Evolutionary conservation across 83 land plant genomes (phyloP), one percentile per base, ranked within the genome.

Genomic region (Thuja plicata): DNA sequence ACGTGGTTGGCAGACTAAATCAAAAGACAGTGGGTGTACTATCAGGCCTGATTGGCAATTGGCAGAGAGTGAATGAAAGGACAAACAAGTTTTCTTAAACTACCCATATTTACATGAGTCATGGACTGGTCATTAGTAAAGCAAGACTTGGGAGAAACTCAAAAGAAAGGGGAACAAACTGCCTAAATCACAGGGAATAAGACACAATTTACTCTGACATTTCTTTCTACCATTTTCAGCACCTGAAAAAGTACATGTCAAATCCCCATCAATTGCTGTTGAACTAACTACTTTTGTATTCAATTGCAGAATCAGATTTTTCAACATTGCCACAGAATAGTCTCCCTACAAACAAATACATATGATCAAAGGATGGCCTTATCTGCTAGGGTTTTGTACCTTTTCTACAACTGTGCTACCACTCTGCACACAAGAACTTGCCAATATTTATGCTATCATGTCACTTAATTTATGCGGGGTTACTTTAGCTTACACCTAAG

Each of bases 381-480:
- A 38, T 79, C 45, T 79, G 83, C 45, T 16, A 15, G 50, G 50
- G 10, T 46, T 38, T 24, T 40, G 45, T n/a, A 40, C 40, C 21
- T 79, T 37, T 37, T 16, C 83, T 17, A 79, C 6, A 79, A 40
- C 83, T 40, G 83, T 79, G 24, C 45, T 7, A 6, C 83, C 45
- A 43, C 45, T 43, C 5, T 43, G 45, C 3, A 43, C 45, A 43
- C 45, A 43, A 43, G 45, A 43, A 43, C 45, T 43, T 43, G 45
- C 27, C 40, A 7, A 24, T 76, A 27, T 66, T 24, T 66, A 1
- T 60, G 27, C 21, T 60, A 3, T 78, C 13, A 19, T 6, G 83
- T 79, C 83, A 78, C 82, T 78, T 17, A 79, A 79, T 79, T 79
- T 79, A 5, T 66, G 46, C 40, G 83, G 24, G 83, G 46, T 79